Conservation (phyloP, 2,329 filamentous ascomycete genomes). For the Emmonsiellopsis sp. region DNA sequence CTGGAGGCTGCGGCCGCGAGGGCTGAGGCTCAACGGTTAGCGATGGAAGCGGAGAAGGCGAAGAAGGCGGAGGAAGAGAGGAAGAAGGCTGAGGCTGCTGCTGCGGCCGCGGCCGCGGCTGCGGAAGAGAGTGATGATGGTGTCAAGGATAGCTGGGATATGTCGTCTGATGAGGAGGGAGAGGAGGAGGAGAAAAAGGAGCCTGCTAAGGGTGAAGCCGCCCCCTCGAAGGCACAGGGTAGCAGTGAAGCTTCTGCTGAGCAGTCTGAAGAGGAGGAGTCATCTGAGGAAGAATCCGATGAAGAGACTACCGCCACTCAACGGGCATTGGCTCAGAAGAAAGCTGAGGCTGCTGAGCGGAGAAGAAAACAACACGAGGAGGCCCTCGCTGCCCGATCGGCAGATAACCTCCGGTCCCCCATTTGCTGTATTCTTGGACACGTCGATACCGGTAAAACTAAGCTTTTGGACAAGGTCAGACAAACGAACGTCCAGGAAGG, state of each 20-base stretch:
- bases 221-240: conserved; percentile 15
- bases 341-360: conserved; percentile 80
- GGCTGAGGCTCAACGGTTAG: conserved; percentile 37
- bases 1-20: conserved; percentile 40
- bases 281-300: conserved; percentile 51
- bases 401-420: conserved; percentile 89
- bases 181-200: conserved; percentile 54
- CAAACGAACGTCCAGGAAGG: conserved; percentile 98
- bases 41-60: conserved; percentile 48
- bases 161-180: conserved; percentile 48
- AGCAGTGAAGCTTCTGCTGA: conserved; percentile 41
- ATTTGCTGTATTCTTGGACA: conserved; percentile 99
- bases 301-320: conserved; percentile 67
- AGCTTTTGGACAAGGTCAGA: conserved; percentile 94
- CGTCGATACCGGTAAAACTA: conserved; percentile 99
- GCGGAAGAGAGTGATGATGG: conserved; percentile 66
- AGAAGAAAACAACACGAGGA: conserved; percentile 86
- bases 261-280: conserved; percentile 52
- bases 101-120: conserved; percentile 69
- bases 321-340: conserved; percentile 64
- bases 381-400: conserved; percentile 80
- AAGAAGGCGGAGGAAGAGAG: conserved; percentile 56
- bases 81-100: conserved; percentile 59
- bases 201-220: conserved; percentile 9
- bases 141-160: conserved; percentile 94